Evolutionary conservation across 2,329 filamentous ascomycete genomes (phyloP).

Genomic region (Aspergillus fischeri): DNA sequence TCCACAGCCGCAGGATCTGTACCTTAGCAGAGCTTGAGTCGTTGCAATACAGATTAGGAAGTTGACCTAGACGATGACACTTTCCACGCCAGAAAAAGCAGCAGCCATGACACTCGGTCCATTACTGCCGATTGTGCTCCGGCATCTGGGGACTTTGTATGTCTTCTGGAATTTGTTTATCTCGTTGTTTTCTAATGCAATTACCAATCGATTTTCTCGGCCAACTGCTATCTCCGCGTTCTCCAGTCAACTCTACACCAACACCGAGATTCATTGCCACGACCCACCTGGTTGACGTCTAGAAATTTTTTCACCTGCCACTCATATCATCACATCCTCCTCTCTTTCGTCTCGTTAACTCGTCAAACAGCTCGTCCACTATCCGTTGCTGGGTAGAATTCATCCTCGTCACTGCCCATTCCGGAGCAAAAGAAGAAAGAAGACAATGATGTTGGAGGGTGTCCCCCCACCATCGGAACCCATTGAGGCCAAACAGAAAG

Average conservation of each 20-base stretch:
- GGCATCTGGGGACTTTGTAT: not conserved
- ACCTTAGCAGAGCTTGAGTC: not conserved
- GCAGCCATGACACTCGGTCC: not conserved
- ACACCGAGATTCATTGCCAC: not conserved
- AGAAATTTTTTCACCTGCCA: not conserved
- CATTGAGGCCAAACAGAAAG: slow-evolving; percentile 12
- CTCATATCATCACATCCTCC: not conserved
- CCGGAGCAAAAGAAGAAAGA: not conserved
- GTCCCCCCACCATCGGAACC: slow-evolving; percentile 5
- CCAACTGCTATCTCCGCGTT: not conserved
- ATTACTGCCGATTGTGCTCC: not conserved
- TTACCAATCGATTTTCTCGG: not conserved
- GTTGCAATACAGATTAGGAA: not conserved
- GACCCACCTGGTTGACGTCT: not conserved
- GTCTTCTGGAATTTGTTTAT: not conserved
- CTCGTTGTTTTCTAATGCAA: not conserved
- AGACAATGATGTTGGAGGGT: slow-evolving; percentile 8
- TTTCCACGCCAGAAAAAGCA: not conserved
- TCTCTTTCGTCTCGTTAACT: not conserved
- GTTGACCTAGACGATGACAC: not conserved
- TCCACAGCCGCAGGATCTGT: not conserved
- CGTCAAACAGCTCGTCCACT: not conserved
- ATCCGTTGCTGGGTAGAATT: not conserved
- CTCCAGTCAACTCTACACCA: not conserved
- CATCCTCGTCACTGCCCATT: not conserved